Evolutionary conservation across 2,329 filamentous ascomycete genomes (phyloP).

Genomic region (Sporothrix schenckii): DNA sequence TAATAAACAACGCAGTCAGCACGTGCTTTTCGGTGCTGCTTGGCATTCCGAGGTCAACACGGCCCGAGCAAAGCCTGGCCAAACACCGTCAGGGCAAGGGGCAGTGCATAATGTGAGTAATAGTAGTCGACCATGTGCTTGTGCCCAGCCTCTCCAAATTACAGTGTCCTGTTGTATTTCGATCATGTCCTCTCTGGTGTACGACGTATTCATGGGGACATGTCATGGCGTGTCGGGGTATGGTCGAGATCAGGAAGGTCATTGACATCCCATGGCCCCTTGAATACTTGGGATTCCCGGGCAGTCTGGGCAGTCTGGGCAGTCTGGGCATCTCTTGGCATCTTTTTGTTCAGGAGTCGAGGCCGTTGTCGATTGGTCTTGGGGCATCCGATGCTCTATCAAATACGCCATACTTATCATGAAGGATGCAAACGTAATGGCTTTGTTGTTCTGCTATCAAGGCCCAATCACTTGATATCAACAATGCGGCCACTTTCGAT

Average conservation of each 20-base stretch:
- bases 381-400: neutral
- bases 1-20: neutral
- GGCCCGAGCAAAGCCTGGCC: too few species aligned
- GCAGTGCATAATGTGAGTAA: too few species aligned
- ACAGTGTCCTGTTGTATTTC: too few species aligned
- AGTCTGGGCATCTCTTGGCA: constrained; percentile 1
- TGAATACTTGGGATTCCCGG: neutral
- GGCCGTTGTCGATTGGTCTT: neutral
- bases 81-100: too few species aligned
- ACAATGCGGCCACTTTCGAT: neutral
- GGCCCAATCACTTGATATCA: neutral
- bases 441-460: too few species aligned
- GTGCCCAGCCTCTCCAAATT: too few species aligned
- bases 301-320: neutral
- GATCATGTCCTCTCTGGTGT: neutral
- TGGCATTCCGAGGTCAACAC: too few species aligned
- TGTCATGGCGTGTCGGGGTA: neutral
- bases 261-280: neutral
- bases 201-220: neutral
- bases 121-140: too few species aligned
- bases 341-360: neutral
- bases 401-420: neutral
- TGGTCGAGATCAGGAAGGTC: constrained; percentile 23
- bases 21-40: neutral
- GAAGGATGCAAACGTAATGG: neutral